These are phyloP conservation scores for Pythium monospermum DNA, from an alignment of 352 stramenopile genomes.

Conservation along the genomic window DNA sequence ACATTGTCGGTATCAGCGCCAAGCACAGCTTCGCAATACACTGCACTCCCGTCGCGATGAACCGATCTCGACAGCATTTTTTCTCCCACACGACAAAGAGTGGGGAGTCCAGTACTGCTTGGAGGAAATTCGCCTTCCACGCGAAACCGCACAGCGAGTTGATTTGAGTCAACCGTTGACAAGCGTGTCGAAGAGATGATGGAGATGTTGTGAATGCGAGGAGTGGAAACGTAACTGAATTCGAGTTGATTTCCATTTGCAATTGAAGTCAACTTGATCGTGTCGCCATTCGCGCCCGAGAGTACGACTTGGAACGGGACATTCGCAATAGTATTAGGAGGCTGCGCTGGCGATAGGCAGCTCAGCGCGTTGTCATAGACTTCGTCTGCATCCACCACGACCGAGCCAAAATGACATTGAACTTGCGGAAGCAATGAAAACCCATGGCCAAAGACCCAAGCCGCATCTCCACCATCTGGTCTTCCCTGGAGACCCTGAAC, in stretches of 20 bases:
- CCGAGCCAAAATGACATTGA: slow-evolving; percentile 9
- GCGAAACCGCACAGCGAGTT: neutral
- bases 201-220: neutral
- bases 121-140: neutral
- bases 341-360: neutral
- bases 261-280: neutral
- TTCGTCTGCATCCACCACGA: slow-evolving; percentile 1
- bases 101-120: neutral
- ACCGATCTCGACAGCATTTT: neutral
- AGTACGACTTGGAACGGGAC: slow-evolving; percentile 2
- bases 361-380: slow-evolving; percentile 13
- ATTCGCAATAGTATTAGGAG: neutral
- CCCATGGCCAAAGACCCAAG: slow-evolving; percentile 10
- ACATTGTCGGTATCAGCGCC: neutral
- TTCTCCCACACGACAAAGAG: slow-evolving; percentile 5
- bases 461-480: slow-evolving; percentile 1
- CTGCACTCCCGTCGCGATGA: neutral
- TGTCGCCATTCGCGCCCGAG: neutral
- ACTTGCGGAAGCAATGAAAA: slow-evolving; percentile 10
- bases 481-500: neutral
- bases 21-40: slow-evolving; percentile 3
- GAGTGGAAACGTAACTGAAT: slow-evolving; percentile 1
- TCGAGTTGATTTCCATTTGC: neutral
- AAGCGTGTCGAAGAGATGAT: neutral
- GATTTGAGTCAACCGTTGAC: neutral